Percentiles rank a stretch among this genome's conserved stretches.
Evolutionary conservation across 2,329 filamentous ascomycete species (phyloP).

Genomic region (Claviceps digitariae): DNA sequence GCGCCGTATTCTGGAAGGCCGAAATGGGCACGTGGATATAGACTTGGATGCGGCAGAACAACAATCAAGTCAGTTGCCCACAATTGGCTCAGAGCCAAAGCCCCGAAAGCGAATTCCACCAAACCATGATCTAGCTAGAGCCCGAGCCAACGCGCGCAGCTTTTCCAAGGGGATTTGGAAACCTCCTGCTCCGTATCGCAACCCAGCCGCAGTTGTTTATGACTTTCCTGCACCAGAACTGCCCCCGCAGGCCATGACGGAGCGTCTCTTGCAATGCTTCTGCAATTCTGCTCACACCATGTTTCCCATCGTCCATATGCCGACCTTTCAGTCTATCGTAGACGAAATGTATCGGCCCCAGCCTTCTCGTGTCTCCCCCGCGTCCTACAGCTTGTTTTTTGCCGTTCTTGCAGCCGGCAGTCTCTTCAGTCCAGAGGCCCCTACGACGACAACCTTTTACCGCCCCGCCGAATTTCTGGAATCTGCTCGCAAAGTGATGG

Average conservation of each 20-base stretch:
- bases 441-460: conserved; percentile 38
- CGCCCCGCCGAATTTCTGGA: conserved; percentile 55
- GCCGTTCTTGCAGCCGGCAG: conserved; percentile 72
- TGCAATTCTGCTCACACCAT: conserved; percentile 63
- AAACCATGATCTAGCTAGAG: conserved; percentile 56
- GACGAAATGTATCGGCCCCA: conserved; percentile 63
- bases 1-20: conserved; percentile 46
- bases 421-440: conserved; percentile 48
- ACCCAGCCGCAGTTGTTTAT: conserved; percentile 32
- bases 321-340: conserved; percentile 62
- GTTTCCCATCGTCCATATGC: conserved; percentile 81
- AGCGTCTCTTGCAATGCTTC: conserved; percentile 64
- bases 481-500: conserved; percentile 52
- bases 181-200: conserved; percentile 54
- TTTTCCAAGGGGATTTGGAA: conserved; percentile 71
- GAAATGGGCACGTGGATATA: conserved; percentile 35
- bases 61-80: conserved; percentile 43
- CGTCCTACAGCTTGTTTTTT: conserved; percentile 72
- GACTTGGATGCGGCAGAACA: conserved; percentile 35
- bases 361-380: conserved; percentile 42
- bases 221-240: conserved; percentile 47
- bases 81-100: conserved; percentile 51
- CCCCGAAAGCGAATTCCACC: conserved; percentile 46
- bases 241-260: conserved; percentile 55
- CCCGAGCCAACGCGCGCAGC: conserved; percentile 57